Evolutionary conservation across 2,329 filamentous ascomycete species (phyloP), one percentile per base, ranked within the genome.

Genomic region (Alternaria brassicicola): DNA sequence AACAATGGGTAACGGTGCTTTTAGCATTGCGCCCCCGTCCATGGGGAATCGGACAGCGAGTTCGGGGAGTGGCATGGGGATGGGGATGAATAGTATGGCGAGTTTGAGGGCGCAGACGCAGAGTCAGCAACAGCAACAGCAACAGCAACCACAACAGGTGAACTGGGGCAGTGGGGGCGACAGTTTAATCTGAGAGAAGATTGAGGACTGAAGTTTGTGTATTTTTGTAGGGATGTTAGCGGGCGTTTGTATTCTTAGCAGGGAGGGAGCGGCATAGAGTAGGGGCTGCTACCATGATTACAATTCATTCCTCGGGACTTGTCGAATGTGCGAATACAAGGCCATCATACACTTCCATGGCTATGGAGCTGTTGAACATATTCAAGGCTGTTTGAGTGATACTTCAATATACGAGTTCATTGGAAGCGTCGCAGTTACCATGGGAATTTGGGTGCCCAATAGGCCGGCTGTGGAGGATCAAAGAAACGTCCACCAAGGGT

Each of bases 1-100:
- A 35, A 39, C 64, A 3, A 48, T 43, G 12, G 62, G 48, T 10
- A 65, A 42, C 2, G 61, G 57, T 19, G 52, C 69, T 1, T 73
- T 73, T 28, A 63, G 63, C n/a, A 74, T 75, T 52, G 60, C 68
- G n/a, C 69, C 68, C 4, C 70, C 70, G 13, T 68, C 70, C 3
- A 52, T 60, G 56, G 62, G 57, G 3, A 55, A 42, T 45, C 57
- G 68, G 42, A 64, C 61, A n/a, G 49, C 48, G 2, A 65, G 65
- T 48, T 49, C 68, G 55, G 68, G 67, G 54, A 43, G 73, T 66
- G 71, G 68, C 58, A 26, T 76, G 58, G 72, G 74, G 13, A 26
- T 76, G 58, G 72, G 74, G 13, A 71, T 55, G 47, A 53, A 65
- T 36, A 67, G 63, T 35, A 70, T 71, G 68, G 60, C 65, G 38